A percentile compares a stretch with the other conserved stretches of the same genome.
These are phyloP conservation scores for Balakata baccata DNA, from an alignment of 345 rosid genomes.

Conservation along the genomic window DNA sequence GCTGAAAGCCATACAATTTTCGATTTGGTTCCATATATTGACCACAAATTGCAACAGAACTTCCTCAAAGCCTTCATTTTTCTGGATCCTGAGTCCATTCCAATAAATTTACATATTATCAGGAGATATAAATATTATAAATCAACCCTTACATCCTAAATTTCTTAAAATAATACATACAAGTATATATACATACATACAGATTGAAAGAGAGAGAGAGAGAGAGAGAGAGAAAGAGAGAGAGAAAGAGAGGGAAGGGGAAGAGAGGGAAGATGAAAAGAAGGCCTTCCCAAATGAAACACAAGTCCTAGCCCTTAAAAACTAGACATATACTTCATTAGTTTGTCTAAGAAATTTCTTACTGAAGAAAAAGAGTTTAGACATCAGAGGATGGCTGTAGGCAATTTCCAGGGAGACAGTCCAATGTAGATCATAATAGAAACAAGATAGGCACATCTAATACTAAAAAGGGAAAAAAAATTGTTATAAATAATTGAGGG, in stretches of 20 bases:
- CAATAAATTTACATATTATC: conserved; percentile 9
- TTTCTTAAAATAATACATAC: too few species aligned
- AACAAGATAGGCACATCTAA: not conserved
- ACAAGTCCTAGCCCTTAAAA: not conserved
- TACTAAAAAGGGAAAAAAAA: not conserved
- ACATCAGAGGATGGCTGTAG: not conserved
- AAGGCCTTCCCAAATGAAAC: not conserved
- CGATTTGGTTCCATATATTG: conserved; percentile 67
- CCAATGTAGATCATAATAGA: not conserved
- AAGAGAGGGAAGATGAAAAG: not conserved
- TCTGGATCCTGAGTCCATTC: conserved; percentile 49
- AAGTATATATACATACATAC: too few species aligned
- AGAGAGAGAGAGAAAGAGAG: not conserved
- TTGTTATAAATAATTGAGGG: not conserved
- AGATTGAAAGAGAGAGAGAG: not conserved
- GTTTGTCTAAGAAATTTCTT: not conserved
- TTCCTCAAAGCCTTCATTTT: conserved; percentile 59
- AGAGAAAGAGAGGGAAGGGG: not conserved
- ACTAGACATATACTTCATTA: not conserved
- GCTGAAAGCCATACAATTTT: conserved; percentile 35
- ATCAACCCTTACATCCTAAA: not conserved
- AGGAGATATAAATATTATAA: not conserved
- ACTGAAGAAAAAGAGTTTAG: not conserved
- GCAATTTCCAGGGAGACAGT: not conserved
- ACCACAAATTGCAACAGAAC: conserved; percentile 45